Evolutionary conservation across 306 rosid species (phyloP).

Genomic region (Rosa chinensis): DNA sequence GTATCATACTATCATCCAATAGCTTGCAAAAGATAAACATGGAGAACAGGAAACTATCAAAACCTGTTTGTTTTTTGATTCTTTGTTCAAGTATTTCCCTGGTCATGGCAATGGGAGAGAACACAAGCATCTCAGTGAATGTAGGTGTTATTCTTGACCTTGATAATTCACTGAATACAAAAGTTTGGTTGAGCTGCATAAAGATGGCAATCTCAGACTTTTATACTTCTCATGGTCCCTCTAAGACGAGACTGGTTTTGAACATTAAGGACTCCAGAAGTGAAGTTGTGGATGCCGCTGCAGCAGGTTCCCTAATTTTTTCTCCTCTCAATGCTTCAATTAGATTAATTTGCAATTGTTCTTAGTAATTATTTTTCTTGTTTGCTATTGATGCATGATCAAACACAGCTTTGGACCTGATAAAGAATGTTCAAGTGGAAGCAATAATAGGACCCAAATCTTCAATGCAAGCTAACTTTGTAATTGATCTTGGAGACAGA

Average conservation of each 20-base stretch:
- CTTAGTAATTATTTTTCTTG: neutral
- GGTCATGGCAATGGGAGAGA: neutral
- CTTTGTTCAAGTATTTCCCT: neutral
- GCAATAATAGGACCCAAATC: conserved; percentile 40
- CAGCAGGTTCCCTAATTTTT: conserved; percentile 18
- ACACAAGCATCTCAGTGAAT: neutral
- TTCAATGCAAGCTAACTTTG: conserved; percentile 32
- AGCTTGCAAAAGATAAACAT: neutral
- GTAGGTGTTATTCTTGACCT: conserved; percentile 12
- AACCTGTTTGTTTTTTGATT: neutral
- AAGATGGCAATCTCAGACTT: neutral
- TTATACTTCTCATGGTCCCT: neutral
- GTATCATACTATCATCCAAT: too few species aligned
- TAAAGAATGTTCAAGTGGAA: conserved; percentile 44
- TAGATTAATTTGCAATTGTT: neutral
- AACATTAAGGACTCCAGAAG: neutral
- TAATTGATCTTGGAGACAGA: conserved; percentile 29
- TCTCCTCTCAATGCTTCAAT: neutral
- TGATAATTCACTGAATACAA: neutral
- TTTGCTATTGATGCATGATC: neutral
- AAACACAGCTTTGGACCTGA: conserved; percentile 41
- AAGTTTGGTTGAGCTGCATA: conserved; percentile 1
- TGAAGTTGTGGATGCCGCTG: conserved; percentile 18
- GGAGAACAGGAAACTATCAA: neutral
- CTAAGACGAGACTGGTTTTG: neutral